Conservation (phyloP, 2,329 filamentous ascomycete genomes). For the Diplocarpon rosae region DNA sequence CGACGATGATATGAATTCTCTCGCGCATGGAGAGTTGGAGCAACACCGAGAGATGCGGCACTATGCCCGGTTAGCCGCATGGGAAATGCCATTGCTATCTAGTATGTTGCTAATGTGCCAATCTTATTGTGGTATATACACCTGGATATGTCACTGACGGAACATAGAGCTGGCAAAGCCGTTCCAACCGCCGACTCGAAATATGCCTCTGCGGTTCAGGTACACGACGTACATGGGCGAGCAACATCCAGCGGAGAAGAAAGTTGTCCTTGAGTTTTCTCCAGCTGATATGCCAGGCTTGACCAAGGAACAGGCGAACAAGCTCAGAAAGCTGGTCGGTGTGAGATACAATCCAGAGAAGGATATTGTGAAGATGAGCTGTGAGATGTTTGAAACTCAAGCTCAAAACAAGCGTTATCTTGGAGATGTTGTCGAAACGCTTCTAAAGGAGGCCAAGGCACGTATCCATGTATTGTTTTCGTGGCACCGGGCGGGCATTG, state of each 20-base stretch:
- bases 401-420: conserved; percentile 97
- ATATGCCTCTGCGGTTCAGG: conserved; percentile 77
- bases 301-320: conserved; percentile 55
- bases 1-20: conserved; percentile 72
- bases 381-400: conserved; percentile 77
- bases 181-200: conserved; percentile 57
- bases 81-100: conserved; percentile 88
- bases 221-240: conserved; percentile 97
- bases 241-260: conserved; percentile 77
- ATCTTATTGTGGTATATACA: neutral
- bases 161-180: conserved; percentile 66
- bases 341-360: conserved; percentile 77
- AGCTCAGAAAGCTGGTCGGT: conserved; percentile 81
- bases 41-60: conserved; percentile 80
- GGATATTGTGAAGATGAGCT: conserved; percentile 77
- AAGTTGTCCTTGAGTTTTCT: conserved; percentile 88
- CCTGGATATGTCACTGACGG: conserved; percentile 11
- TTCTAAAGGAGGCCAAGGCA: conserved; percentile 66
- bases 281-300: conserved; percentile 60
- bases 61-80: conserved; percentile 77
- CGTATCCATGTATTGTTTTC: conserved; percentile 7
- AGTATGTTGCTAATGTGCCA: conserved; percentile 45
- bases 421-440: conserved; percentile 60
- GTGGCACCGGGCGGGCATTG: conserved; percentile 6
- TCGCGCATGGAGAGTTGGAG: conserved; percentile 80